Evolutionary conservation across 1,284 basidiomycete genomes (phyloP).

Genomic region (Golubevia pallescens): DNA sequence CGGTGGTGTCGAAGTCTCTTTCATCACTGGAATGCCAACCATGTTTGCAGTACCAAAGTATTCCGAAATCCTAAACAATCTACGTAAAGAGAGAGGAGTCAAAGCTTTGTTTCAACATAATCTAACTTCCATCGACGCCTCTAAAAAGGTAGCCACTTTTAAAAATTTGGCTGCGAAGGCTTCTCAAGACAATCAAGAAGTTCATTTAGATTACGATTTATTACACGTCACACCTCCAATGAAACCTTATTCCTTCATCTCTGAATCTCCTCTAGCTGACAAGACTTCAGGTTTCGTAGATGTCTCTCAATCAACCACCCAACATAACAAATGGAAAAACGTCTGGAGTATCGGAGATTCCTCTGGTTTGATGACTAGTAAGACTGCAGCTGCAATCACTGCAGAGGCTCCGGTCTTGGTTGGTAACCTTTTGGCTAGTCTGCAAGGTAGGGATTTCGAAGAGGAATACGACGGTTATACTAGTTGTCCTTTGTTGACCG

Average conservation of each 20-base stretch:
- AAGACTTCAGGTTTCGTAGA: conserved; percentile 68
- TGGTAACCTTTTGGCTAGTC: conserved; percentile 73
- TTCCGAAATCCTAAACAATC: conserved; percentile 79
- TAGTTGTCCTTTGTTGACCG: conserved; percentile 69
- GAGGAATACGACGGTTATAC: conserved; percentile 62
- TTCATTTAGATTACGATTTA: conserved; percentile 72
- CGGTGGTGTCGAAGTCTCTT: conserved; percentile 80
- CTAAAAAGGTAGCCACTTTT: conserved; percentile 81
- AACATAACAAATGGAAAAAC: conserved; percentile 81
- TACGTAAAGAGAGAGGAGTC: conserved; percentile 81
- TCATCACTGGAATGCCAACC: conserved; percentile 83
- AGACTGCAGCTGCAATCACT: conserved; percentile 93
- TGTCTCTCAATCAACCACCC: conserved; percentile 79
- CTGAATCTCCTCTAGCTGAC: conserved; percentile 66
- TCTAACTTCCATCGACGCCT: conserved; percentile 76
- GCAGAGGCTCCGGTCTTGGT: conserved; percentile 89
- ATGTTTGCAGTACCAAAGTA: conserved; percentile 91
- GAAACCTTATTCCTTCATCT: conserved; percentile 84
- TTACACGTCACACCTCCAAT: conserved; percentile 90
- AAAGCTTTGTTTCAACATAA: conserved; percentile 83
- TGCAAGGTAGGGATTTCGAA: conserved; percentile 22
- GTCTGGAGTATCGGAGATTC: conserved; percentile 90
- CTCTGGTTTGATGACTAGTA: conserved; percentile 88
- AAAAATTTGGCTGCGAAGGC: conserved; percentile 20
- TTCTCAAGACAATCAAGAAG: no score